Evolutionary conservation across 768 basidiomycete species (phyloP).

Genomic region (Omphalotus guepiniiformis): DNA sequence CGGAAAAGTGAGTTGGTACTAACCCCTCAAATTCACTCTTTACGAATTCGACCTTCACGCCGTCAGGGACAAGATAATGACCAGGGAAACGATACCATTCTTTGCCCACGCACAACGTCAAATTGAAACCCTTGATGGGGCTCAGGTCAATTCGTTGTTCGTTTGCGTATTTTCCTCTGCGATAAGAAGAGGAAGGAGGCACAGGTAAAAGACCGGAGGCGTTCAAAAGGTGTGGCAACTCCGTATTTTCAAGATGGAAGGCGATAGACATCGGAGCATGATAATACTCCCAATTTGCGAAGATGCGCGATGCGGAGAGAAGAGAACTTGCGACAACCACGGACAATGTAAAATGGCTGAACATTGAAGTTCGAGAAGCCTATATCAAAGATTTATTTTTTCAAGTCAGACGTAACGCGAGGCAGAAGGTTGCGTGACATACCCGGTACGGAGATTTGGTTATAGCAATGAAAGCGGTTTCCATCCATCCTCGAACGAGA

Average conservation of each 20-base stretch:
- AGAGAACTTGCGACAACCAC: conserved; percentile 62
- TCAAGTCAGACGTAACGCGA: not conserved
- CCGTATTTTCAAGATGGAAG: conserved; percentile 66
- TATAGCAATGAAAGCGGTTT: conserved; percentile 63
- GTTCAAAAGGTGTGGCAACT: conserved; percentile 82
- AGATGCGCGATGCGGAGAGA: conserved; percentile 73
- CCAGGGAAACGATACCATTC: conserved; percentile 97
- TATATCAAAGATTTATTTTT: conserved; percentile 27
- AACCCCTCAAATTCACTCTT: conserved; percentile 90
- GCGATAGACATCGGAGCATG: conserved; percentile 79
- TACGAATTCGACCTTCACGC: conserved; percentile 79
- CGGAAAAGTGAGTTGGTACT: conserved; percentile 78
- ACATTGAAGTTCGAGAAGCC: conserved; percentile 75
- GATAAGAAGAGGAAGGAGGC: conserved; percentile 29
- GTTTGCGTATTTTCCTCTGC: conserved; percentile 37
- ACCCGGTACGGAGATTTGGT: conserved; percentile 88
- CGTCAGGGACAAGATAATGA: conserved; percentile 83
- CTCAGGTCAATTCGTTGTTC: conserved; percentile 60
- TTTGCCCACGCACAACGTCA: conserved; percentile 83
- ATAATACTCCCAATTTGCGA: conserved; percentile 86
- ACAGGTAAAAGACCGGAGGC: conserved; percentile 58
- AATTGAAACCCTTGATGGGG: conserved; percentile 61
- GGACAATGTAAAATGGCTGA: conserved; percentile 70
- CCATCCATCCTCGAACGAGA: conserved; percentile 83
- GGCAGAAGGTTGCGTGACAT: conserved; percentile 22